Conservation (phyloP, 106 monocot genomes). For the Cymbidium sinense region DNA sequence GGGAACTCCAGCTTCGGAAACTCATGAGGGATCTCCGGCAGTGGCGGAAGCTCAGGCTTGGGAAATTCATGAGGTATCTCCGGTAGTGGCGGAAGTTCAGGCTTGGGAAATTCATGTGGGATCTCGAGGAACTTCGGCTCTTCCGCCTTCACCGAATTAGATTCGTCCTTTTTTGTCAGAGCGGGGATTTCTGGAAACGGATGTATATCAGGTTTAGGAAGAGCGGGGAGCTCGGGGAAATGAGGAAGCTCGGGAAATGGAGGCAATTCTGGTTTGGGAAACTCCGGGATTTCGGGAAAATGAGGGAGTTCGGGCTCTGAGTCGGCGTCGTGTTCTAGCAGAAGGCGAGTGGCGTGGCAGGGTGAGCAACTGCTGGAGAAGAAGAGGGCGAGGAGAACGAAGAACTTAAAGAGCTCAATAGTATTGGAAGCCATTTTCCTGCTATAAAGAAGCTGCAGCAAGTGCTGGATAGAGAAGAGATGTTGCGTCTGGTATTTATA, state of each 20-base stretch:
- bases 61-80: neutral
- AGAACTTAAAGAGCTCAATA: neutral
- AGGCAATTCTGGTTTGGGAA: neutral
- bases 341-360: neutral
- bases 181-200: neutral
- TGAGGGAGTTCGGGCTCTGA: neutral
- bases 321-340: neutral
- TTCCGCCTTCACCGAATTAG: neutral
- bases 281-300: neutral
- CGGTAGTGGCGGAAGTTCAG: neutral
- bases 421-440: neutral
- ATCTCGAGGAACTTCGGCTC: neutral
- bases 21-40: neutral
- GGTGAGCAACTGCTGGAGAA: neutral
- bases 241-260: neutral
- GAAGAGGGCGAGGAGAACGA: neutral
- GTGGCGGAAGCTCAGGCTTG: neutral
- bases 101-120: neutral
- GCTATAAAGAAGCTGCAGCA: too few species aligned
- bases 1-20: neutral
- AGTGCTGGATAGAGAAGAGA: neutral
- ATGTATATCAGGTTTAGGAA: neutral
- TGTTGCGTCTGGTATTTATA: neutral
- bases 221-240: neutral
- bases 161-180: neutral